phyloP scores from a whole-genome alignment of 1,284 basidiomycete species.

The Melampsora americana region DNA sequence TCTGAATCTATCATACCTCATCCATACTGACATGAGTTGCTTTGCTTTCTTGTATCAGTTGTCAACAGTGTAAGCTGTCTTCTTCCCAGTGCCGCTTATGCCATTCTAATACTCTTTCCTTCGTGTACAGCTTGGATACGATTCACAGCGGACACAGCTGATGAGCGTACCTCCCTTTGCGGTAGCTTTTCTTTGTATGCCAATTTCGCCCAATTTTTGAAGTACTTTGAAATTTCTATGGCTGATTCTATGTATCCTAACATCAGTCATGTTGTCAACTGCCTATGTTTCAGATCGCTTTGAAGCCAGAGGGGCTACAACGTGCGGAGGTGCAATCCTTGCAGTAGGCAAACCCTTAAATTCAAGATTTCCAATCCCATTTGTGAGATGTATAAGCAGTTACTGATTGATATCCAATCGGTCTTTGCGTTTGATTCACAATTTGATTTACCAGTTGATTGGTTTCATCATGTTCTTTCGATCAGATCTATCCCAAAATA shows the following conservation, averaged over 20 bases:
- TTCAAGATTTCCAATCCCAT: neutral
- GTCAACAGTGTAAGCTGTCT: constrained; percentile 15
- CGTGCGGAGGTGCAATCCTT: constrained; percentile 14
- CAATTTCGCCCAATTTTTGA: neutral
- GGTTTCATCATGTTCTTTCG: constrained; percentile 30
- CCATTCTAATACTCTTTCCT: neutral
- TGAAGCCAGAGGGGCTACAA: constrained; percentile 19
- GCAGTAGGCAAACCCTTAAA: constrained; percentile 1
- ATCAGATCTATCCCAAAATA: constrained; percentile 1
- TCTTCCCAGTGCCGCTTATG: neutral
- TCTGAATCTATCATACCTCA: neutral
- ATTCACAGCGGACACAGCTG: constrained; percentile 20
- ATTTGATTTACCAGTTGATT: constrained; percentile 11
- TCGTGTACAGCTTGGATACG: constrained; percentile 27
- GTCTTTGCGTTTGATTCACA: neutral
- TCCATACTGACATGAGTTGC: neutral
- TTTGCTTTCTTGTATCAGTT: neutral
- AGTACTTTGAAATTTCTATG: neutral
- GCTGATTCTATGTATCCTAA: neutral
- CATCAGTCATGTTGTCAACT: constrained; percentile 37
- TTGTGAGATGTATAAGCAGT: neutral
- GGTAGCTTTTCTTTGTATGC: constrained; percentile 16
- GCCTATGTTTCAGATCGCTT: constrained; percentile 32
- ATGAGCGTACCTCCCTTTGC: constrained; percentile 42
- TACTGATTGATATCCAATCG: neutral